A percentile compares a stretch with the other conserved stretches of the same genome.
These are phyloP conservation scores for Neurospora terricola DNA, from an alignment of 495 filamentous ascomycete genomes.

Conservation along the genomic window DNA sequence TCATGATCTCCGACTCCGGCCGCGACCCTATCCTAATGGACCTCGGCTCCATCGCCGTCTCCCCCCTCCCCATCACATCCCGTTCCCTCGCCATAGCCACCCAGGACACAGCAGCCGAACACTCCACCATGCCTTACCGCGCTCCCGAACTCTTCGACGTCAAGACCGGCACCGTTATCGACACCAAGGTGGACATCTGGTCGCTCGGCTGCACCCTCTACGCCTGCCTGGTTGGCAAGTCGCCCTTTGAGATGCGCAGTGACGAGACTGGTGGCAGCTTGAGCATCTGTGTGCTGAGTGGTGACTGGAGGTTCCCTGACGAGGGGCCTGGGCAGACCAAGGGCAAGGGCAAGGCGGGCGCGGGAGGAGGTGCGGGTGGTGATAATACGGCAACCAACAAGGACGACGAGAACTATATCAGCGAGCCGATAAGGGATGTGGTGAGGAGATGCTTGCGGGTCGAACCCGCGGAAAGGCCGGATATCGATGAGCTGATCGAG, in stretches of 20 bases:
- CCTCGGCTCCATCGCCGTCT: slow-evolving; percentile 80
- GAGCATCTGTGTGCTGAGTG: slow-evolving; percentile 81
- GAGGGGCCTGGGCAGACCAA: slow-evolving; percentile 47
- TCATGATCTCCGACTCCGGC: slow-evolving; percentile 90
- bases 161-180: slow-evolving; percentile 82
- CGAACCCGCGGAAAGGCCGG: slow-evolving; percentile 84
- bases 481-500: slow-evolving; percentile 79
- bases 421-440: slow-evolving; percentile 69
- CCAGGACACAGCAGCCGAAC: slow-evolving; percentile 90
- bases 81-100: slow-evolving; percentile 83
- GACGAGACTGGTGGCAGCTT: slow-evolving; percentile 94
- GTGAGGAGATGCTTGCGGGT: slow-evolving; percentile 82
- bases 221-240: slow-evolving; percentile 90
- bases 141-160: slow-evolving; percentile 97
- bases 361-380: slow-evolving; percentile 8
- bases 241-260: slow-evolving; percentile 86
- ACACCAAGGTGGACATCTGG: slow-evolving; percentile 98
- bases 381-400: slow-evolving; percentile 5
- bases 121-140: slow-evolving; percentile 96
- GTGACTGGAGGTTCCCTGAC: slow-evolving; percentile 91
- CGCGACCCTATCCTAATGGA: slow-evolving; percentile 94
- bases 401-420: slow-evolving; percentile 40
- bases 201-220: slow-evolving; percentile 92
- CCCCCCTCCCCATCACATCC: slow-evolving; percentile 86
- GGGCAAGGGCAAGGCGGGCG: slow-evolving; percentile 44